These are phyloP conservation scores for Suillus brevipes DNA, from an alignment of 768 basidiomycete genomes.

Conservation along the genomic window DNA sequence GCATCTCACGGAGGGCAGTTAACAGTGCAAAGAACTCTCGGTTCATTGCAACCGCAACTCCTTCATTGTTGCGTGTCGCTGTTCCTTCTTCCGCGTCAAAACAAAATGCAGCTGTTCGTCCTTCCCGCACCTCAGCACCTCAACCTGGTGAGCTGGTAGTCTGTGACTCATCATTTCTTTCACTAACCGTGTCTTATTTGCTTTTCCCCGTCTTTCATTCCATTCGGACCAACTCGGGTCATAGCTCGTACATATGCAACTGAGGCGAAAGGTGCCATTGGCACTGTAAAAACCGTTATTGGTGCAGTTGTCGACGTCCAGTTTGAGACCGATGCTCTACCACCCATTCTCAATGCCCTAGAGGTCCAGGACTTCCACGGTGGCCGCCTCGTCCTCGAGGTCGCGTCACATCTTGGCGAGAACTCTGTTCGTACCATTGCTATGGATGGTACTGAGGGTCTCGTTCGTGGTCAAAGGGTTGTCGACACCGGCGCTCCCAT, in stretches of 20 bases:
- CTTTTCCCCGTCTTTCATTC: background rate
- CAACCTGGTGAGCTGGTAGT: conserved; percentile 49
- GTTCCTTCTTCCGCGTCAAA: conserved; percentile 44
- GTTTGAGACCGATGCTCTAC: conserved; percentile 88
- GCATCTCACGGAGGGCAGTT: conserved; percentile 82
- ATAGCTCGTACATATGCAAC: conserved; percentile 88
- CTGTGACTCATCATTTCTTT: background rate
- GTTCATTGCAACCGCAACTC: conserved; percentile 76
- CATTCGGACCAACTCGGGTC: conserved; percentile 11
- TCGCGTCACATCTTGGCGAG: conserved; percentile 97
- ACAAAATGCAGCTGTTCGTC: conserved; percentile 49
- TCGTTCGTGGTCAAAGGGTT: conserved; percentile 97
- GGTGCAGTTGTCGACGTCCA: conserved; percentile 99
- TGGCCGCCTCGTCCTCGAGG: conserved; percentile 98
- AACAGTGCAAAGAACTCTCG: conserved; percentile 76
- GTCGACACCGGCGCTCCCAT: conserved; percentile 97
- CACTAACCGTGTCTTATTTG: conserved; percentile 8
- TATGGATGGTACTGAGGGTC: conserved; percentile 99
- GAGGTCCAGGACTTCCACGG: conserved; percentile 94
- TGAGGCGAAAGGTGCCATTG: conserved; percentile 71
- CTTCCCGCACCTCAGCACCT: conserved; percentile 47
- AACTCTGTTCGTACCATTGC: conserved; percentile 99
- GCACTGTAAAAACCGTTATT: conserved; percentile 96
- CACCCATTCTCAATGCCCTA: conserved; percentile 97
- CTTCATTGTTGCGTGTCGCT: conserved; percentile 54